Evolutionary conservation across 768 basidiomycete genomes (phyloP).

Genomic region (Sistotremastrum suecicum): DNA sequence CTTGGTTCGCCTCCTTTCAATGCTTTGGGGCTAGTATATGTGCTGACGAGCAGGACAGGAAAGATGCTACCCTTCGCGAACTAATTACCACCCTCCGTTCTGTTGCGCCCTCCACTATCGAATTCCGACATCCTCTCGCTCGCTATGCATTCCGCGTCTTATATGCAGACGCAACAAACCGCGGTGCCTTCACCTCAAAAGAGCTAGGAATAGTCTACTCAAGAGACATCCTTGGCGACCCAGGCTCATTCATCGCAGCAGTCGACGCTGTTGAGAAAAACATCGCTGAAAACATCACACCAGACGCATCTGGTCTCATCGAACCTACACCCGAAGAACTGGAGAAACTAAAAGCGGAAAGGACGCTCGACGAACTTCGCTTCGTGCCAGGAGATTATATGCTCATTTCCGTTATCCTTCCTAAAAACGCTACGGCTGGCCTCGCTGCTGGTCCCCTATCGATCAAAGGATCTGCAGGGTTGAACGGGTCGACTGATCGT

Average conservation of each 20-base stretch:
- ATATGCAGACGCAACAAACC: slow-evolving; percentile 59
- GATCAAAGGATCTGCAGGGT: slow-evolving; percentile 31
- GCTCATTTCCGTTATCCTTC: slow-evolving; percentile 58
- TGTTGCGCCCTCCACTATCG: slow-evolving; percentile 48
- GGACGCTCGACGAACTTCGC: slow-evolving; percentile 65
- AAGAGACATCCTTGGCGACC: slow-evolving; percentile 73
- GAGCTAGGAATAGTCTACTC: slow-evolving; percentile 75
- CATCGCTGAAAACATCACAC: no score
- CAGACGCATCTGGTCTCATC: neutral
- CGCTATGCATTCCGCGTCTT: slow-evolving; percentile 71
- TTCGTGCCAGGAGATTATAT: slow-evolving; percentile 76
- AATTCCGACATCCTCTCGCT: slow-evolving; percentile 71
- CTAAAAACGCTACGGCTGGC: slow-evolving; percentile 39
- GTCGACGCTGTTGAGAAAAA: slow-evolving; percentile 11
- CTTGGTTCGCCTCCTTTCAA: slow-evolving; percentile 36
- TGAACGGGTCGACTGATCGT: slow-evolving; percentile 13
- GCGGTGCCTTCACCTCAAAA: slow-evolving; percentile 60
- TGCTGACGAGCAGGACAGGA: slow-evolving; percentile 30
- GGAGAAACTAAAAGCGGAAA: slow-evolving; percentile 44
- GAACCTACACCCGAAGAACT: slow-evolving; percentile 12
- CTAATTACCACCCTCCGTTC: slow-evolving; percentile 65
- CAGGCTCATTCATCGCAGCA: slow-evolving; percentile 48
- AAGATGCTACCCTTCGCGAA: slow-evolving; percentile 70
- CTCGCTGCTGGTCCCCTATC: slow-evolving; percentile 30
- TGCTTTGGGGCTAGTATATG: neutral